Evolutionary conservation across 2,329 filamentous ascomycete species (phyloP).

Genomic region (Hypoxylon sp.): DNA sequence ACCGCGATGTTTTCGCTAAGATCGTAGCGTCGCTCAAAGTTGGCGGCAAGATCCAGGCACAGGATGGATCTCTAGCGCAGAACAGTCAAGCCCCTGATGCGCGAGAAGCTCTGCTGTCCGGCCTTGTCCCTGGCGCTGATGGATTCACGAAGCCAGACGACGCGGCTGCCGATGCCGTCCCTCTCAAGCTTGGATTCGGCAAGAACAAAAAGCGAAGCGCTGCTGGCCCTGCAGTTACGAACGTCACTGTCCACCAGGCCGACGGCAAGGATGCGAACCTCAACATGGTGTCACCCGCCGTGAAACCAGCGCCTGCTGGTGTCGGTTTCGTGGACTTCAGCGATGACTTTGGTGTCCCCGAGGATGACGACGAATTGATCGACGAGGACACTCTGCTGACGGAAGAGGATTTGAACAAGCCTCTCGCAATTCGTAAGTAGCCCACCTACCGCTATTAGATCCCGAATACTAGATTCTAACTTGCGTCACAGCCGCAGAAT

Average conservation of each 20-base stretch:
- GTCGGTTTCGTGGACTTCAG: constrained; percentile 79
- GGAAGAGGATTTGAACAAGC: constrained; percentile 84
- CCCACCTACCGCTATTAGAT: constrained; percentile 1
- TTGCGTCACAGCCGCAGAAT: constrained; percentile 76
- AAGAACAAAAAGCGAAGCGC: constrained; percentile 70
- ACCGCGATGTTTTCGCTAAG: constrained; percentile 75
- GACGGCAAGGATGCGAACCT: constrained; percentile 57
- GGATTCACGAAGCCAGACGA: constrained; percentile 82
- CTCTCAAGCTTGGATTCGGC: constrained; percentile 72
- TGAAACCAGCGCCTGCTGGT: constrained; percentile 62
- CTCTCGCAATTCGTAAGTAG: constrained; percentile 82
- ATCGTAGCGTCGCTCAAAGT: constrained; percentile 80
- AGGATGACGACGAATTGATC: constrained; percentile 81
- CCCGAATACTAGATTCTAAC: constrained; percentile 47
- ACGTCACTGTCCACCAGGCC: constrained; percentile 55
- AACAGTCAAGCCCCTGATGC: constrained; percentile 64
- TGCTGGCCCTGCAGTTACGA: constrained; percentile 54
- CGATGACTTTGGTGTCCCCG: constrained; percentile 72
- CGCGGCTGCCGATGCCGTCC: constrained; percentile 69
- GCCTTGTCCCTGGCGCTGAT: constrained; percentile 74
- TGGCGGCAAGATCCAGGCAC: constrained; percentile 76
- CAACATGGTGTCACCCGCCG: constrained; percentile 56
- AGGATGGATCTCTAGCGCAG: constrained; percentile 73
- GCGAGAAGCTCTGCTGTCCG: constrained; percentile 87
- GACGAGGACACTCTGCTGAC: constrained; percentile 91